phyloP scores from a whole-genome alignment of 441 rosid species.

The Euphorbia celastroides region DNA sequence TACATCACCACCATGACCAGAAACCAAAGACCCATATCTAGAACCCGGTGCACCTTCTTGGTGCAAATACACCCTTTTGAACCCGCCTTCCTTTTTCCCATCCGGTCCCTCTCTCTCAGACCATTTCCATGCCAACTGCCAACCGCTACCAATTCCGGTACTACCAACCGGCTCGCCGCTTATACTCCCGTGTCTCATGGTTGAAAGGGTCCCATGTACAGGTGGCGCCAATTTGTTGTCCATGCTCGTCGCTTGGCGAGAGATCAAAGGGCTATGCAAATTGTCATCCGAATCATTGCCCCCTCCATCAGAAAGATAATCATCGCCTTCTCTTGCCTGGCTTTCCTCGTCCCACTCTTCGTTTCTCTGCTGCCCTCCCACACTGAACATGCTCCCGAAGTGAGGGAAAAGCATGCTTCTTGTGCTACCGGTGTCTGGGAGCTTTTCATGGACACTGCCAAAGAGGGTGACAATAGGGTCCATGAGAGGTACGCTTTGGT shows the following conservation, averaged over 20 bases:
- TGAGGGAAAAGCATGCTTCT: slow-evolving; percentile 89
- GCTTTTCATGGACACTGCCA: slow-evolving; percentile 93
- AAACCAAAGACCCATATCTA: slow-evolving; percentile 53
- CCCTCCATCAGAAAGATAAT: slow-evolving; percentile 63
- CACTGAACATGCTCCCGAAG: slow-evolving; percentile 87
- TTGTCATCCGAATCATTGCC: slow-evolving; percentile 73
- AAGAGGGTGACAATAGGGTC: slow-evolving; percentile 94
- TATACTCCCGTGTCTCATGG: too few relatives aligned
- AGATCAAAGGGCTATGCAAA: slow-evolving; percentile 85
- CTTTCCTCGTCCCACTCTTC: slow-evolving; percentile 93
- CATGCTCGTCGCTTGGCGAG: too few relatives aligned
- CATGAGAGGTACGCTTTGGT: slow-evolving; percentile 47
- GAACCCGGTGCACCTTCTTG: slow-evolving; percentile 65
- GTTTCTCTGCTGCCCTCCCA: slow-evolving; percentile 78
- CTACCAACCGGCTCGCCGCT: too few relatives aligned
- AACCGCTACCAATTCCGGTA: slow-evolving; percentile 90
- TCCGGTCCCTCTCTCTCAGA: slow-evolving; percentile 59
- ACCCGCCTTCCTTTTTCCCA: slow-evolving; percentile 83
- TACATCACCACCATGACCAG: slow-evolving; percentile 46
- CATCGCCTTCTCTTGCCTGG: slow-evolving; percentile 61
- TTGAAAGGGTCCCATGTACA: too few relatives aligned
- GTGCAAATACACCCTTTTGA: slow-evolving; percentile 78
- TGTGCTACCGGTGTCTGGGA: slow-evolving; percentile 43
- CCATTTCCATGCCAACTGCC: slow-evolving; percentile 99
- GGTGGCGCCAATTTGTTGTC: too few relatives aligned